phyloP scores from a whole-genome alignment of 108 stramenopile genomes.

The Thalassiosira profunda region DNA sequence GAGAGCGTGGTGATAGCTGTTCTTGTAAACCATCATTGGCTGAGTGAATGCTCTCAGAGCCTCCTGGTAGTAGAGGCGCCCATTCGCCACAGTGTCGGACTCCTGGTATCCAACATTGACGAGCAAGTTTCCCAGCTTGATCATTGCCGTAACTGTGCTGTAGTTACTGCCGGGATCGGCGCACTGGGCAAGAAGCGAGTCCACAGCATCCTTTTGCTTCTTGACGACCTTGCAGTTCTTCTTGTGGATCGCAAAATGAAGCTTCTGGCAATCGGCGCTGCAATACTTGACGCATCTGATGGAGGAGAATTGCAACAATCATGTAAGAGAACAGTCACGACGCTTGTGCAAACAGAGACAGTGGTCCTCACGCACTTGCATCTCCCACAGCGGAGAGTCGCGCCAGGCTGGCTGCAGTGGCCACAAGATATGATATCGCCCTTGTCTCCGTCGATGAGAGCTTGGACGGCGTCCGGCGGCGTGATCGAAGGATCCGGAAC shows the following conservation, averaged over 20 bases:
- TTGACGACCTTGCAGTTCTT: slow-evolving; percentile 8
- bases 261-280: slow-evolving; percentile 12
- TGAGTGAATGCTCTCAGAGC: slow-evolving; percentile 1
- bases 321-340: too few relatives aligned
- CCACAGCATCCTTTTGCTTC: too few relatives aligned
- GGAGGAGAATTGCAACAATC: not conserved
- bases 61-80: not conserved
- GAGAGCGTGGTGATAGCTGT: not conserved
- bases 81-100: slow-evolving; percentile 6
- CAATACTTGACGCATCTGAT: slow-evolving; percentile 5
- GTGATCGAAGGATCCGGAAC: too few relatives aligned
- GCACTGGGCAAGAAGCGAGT: too few relatives aligned
- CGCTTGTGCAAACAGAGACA: too few relatives aligned
- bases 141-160: too few relatives aligned
- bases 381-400: too few relatives aligned
- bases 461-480: too few relatives aligned
- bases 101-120: slow-evolving; percentile 2
- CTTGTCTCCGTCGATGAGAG: not conserved
- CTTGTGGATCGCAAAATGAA: slow-evolving; percentile 13
- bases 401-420: too few relatives aligned
- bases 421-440: not conserved
- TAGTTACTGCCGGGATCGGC: too few relatives aligned
- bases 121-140: too few relatives aligned
- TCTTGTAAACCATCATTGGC: not conserved
- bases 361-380: too few relatives aligned